These are phyloP conservation scores for Diaporthe sp. DNA, from an alignment of 2,329 filamentous ascomycete species.

Conservation along the genomic window DNA sequence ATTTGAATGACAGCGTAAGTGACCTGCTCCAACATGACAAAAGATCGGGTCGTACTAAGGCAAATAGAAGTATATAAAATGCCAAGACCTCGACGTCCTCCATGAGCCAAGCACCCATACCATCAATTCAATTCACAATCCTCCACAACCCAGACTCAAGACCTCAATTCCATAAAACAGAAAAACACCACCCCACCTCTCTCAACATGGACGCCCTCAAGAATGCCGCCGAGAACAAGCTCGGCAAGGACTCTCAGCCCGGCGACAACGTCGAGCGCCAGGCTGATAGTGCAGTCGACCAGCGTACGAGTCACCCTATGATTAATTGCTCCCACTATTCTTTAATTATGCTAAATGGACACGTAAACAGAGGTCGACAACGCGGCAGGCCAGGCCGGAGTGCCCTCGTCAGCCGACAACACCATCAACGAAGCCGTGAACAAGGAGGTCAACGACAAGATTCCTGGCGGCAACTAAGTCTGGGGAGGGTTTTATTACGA, in stretches of 20 bases:
- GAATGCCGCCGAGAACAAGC: conserved; percentile 35
- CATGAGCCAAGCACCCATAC: too few relatives aligned
- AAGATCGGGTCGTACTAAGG: neutral
- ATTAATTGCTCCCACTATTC: too few relatives aligned
- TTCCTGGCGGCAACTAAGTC: conserved; percentile 41
- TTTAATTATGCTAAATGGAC: neutral
- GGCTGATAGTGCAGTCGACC: conserved; percentile 39
- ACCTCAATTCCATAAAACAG: neutral
- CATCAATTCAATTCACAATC: neutral
- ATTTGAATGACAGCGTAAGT: neutral
- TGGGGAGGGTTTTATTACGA: neutral
- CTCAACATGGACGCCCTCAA: conserved; percentile 34
- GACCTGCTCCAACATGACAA: neutral
- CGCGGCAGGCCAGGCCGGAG: conserved; percentile 37
- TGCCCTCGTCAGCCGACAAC: conserved; percentile 37
- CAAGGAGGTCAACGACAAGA: conserved; percentile 41
- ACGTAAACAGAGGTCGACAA: conserved; percentile 38
- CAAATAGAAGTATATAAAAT: neutral
- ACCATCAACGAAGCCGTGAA: conserved; percentile 39
- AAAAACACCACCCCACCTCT: neutral
- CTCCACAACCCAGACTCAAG: neutral
- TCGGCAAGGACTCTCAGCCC: conserved; percentile 41
- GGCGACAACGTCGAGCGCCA: conserved; percentile 40
- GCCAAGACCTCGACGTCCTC: too few relatives aligned
- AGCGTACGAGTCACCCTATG: conserved; percentile 33